phyloP scores from a whole-genome alignment of 2,329 filamentous ascomycete species.

The Cytospora piceae region DNA sequence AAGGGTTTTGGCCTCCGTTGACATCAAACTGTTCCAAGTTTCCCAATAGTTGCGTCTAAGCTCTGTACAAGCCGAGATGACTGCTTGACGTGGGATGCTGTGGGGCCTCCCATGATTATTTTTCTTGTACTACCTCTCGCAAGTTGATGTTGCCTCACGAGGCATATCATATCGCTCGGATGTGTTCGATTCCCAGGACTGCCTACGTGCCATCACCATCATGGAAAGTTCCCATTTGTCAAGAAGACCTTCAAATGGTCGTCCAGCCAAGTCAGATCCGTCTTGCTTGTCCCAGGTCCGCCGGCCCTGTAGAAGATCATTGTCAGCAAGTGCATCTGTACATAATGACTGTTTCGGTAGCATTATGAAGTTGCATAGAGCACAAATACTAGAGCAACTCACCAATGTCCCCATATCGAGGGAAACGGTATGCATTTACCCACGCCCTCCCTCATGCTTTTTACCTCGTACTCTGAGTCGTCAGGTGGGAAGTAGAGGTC shows the following conservation, averaged over 20 bases:
- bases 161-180: neutral
- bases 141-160: neutral
- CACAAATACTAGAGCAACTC: constrained; percentile 14
- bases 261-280: constrained; percentile 71
- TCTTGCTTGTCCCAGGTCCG: constrained; percentile 66
- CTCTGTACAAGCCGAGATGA: too few species aligned
- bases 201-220: neutral
- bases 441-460: constrained; percentile 38
- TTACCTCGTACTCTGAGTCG: constrained; percentile 75
- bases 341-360: neutral
- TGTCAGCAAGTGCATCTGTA: neutral
- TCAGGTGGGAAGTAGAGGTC: constrained; percentile 84
- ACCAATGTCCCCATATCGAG: constrained; percentile 40
- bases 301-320: constrained; percentile 48
- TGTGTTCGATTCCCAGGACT: neutral
- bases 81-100: too few species aligned
- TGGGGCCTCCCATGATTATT: neutral
- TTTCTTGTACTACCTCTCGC: too few species aligned
- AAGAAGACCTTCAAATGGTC: constrained; percentile 55
- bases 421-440: constrained; percentile 37
- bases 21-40: too few species aligned
- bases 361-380: neutral
- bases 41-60: too few species aligned
- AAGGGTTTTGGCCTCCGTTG: too few species aligned
- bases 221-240: constrained; percentile 25